These are phyloP conservation scores for Salvia rosmarinus DNA, from an alignment of 257 asterid species.

Conservation along the genomic window DNA sequence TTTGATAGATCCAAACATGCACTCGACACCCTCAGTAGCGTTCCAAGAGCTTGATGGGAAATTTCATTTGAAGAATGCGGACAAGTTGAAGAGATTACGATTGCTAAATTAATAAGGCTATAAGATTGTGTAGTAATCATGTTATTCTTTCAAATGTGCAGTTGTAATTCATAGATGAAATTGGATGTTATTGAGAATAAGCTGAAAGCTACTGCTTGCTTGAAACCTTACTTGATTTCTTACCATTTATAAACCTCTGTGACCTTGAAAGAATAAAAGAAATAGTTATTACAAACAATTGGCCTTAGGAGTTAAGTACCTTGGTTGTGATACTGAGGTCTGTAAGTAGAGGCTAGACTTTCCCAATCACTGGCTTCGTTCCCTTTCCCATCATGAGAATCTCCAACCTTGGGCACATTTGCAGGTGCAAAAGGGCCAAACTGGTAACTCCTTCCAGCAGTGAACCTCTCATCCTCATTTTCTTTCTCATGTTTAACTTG, in stretches of 20 bases:
- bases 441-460: slow-evolving; percentile 52
- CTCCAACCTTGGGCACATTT: slow-evolving; percentile 51
- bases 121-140: background rate
- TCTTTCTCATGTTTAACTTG: slow-evolving; percentile 62
- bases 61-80: too few relatives aligned
- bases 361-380: slow-evolving; percentile 66
- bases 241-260: too few relatives aligned
- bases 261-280: too few relatives aligned
- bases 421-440: slow-evolving; percentile 98
- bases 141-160: background rate
- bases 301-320: slow-evolving; percentile 48
- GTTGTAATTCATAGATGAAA: too few relatives aligned
- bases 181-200: too few relatives aligned
- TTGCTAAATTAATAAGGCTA: slow-evolving; percentile 2
- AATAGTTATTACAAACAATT: too few relatives aligned
- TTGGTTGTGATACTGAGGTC: slow-evolving; percentile 92
- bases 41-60: too few relatives aligned
- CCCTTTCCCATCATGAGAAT: slow-evolving; percentile 47
- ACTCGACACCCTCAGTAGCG: too few relatives aligned
- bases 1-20: too few relatives aligned
- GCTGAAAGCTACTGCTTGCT: too few relatives aligned
- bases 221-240: too few relatives aligned
- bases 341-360: slow-evolving; percentile 65
- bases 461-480: slow-evolving; percentile 46
- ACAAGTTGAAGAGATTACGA: slow-evolving; percentile 4